A percentile compares a stretch with the other conserved stretches of the same genome.
These are phyloP conservation scores for Coniochaeta prunicola DNA, from an alignment of 2,329 filamentous ascomycete genomes.

Conservation along the genomic window DNA sequence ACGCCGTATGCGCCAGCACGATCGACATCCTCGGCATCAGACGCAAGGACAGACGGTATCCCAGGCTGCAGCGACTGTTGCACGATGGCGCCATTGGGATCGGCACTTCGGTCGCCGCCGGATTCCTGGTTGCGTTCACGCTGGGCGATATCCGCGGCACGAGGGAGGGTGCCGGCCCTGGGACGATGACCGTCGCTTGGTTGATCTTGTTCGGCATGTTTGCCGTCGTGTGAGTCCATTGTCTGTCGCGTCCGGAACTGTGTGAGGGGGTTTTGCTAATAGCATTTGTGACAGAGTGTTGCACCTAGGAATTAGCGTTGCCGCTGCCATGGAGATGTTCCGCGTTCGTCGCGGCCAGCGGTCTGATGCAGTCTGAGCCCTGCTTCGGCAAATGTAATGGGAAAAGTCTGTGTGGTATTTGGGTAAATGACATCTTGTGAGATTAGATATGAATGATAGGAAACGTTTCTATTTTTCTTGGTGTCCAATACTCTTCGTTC, in stretches of 20 bases:
- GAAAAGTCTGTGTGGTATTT: neutral
- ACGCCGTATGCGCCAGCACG: neutral
- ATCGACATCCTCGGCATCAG: neutral
- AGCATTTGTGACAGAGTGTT: neutral
- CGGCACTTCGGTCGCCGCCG: neutral
- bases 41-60: neutral
- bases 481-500: too few species aligned
- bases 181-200: neutral
- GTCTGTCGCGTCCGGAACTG: neutral
- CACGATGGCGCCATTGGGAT: neutral
- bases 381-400: neutral
- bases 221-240: neutral
- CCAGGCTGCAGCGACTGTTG: neutral
- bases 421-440: neutral
- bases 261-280: neutral
- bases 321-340: neutral
- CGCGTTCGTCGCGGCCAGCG: neutral
- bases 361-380: neutral
- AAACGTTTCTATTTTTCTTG: too few species aligned
- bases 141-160: neutral
- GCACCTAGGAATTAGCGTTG: neutral
- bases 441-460: neutral
- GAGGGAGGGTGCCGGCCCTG: neutral
- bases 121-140: neutral
- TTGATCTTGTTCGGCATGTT: neutral